A percentile compares a stretch with the other conserved stretches of the same genome.
Evolutionary conservation across 2,329 filamentous ascomycete species (phyloP).

Genomic region (Clonostachys solani): DNA sequence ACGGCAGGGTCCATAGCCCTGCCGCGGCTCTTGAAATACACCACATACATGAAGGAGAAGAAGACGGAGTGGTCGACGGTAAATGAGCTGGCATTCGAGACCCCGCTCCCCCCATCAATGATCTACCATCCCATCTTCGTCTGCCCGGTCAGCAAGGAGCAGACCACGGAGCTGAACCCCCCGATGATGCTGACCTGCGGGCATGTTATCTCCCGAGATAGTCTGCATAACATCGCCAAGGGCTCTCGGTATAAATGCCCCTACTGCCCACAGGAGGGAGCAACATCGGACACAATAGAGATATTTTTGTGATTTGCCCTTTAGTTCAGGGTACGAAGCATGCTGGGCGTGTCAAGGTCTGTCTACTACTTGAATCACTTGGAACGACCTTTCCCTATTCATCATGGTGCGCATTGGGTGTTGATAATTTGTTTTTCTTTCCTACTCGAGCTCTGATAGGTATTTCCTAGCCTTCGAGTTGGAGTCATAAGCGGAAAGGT

Average conservation of each 20-base stretch:
- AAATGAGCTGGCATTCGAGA: conserved; percentile 82
- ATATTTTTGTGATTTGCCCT: too few relatives aligned
- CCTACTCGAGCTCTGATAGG: too few relatives aligned
- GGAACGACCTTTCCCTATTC: too few relatives aligned
- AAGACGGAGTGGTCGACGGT: conserved; percentile 92
- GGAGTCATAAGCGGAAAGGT: too few relatives aligned
- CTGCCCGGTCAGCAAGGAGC: conserved; percentile 94
- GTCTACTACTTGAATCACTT: too few relatives aligned
- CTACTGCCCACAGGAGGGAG: conserved; percentile 84
- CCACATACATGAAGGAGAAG: conserved; percentile 81
- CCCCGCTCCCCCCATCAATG: conserved; percentile 54
- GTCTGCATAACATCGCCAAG: conserved; percentile 74
- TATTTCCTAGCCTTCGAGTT: too few relatives aligned
- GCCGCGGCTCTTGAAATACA: conserved; percentile 83
- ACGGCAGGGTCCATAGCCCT: conserved; percentile 91
- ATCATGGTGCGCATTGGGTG: too few relatives aligned
- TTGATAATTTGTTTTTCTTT: too few relatives aligned
- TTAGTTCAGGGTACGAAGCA: too few relatives aligned
- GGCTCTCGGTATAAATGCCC: conserved; percentile 87
- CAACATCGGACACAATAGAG: too few relatives aligned
- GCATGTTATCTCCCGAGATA: conserved; percentile 87
- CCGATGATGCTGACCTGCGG: conserved; percentile 97
- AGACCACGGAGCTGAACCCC: conserved; percentile 87
- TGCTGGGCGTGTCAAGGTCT: too few relatives aligned
- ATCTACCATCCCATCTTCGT: conserved; percentile 96